phyloP scores from a whole-genome alignment of 129 eudicot genomes.

The Chrysanthemum makinoi region DNA sequence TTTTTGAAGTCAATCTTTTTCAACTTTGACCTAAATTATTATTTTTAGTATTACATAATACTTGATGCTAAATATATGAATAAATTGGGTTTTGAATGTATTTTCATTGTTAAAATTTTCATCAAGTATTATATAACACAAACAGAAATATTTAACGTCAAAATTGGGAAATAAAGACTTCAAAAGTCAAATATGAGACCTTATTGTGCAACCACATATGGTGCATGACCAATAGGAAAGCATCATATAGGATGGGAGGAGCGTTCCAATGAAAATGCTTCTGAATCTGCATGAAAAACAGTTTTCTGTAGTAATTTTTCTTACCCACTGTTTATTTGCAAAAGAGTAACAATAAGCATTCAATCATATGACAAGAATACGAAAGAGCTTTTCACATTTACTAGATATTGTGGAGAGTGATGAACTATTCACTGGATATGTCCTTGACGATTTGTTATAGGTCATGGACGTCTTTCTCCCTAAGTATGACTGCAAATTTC shows the following conservation, averaged over 20 bases:
- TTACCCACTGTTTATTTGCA: background rate
- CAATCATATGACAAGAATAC: background rate
- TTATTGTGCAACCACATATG: too few species aligned
- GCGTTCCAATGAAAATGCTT: conserved; percentile 86
- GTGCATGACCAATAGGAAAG: conserved; percentile 26
- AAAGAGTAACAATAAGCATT: background rate
- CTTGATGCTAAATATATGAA: too few species aligned
- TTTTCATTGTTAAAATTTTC: too few species aligned
- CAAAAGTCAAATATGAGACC: too few species aligned
- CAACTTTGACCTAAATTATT: too few species aligned
- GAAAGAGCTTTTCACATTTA: background rate
- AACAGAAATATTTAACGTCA: too few species aligned
- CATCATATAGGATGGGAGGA: conserved; percentile 62
- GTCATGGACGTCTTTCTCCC: conserved; percentile 82
- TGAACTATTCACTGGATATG: conserved; percentile 28
- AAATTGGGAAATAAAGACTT: too few species aligned
- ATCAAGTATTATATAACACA: too few species aligned
- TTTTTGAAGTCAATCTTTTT: too few species aligned
- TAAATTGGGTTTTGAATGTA: too few species aligned
- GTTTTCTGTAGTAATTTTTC: background rate
- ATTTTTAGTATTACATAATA: too few species aligned
- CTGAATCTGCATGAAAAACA: conserved; percentile 41
- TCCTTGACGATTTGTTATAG: conserved; percentile 78
- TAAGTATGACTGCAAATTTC: conserved; percentile 67
- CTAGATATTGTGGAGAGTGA: conserved; percentile 15